Evolutionary conservation across 1,284 basidiomycete genomes (phyloP).

Genomic region (Trichosporon coremiiforme): DNA sequence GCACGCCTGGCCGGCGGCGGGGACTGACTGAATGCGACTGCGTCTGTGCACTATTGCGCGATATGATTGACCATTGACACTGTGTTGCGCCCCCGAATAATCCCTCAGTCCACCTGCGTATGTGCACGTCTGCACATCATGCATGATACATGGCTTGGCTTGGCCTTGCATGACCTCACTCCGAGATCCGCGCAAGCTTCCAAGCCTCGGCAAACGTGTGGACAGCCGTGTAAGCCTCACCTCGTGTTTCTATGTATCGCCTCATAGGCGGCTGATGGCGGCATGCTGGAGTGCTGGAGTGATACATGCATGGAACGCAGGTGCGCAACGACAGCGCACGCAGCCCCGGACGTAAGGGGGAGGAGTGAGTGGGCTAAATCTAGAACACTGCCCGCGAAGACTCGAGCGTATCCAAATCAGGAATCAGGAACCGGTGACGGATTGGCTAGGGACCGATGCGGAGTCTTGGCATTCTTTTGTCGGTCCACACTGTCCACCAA

Average conservation of each 20-base stretch:
- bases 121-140: too few relatives aligned
- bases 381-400: conserved; percentile 3
- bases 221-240: too few relatives aligned
- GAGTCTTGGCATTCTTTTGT: conserved; percentile 17
- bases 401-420: conserved; percentile 5
- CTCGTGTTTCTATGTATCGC: neutral
- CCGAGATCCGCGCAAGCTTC: neutral
- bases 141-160: too few relatives aligned
- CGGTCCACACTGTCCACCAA: neutral
- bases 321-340: too few relatives aligned
- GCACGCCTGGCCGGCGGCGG: too few relatives aligned
- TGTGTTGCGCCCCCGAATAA: neutral
- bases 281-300: neutral
- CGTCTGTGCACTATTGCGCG: neutral
- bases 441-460: conserved; percentile 1
- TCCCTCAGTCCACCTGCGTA: neutral
- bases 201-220: neutral
- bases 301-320: neutral
- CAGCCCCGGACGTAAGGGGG: neutral
- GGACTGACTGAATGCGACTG: neutral
- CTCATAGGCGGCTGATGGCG: too few relatives aligned
- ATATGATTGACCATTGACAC: neutral
- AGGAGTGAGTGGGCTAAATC: neutral
- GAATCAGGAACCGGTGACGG: conserved; percentile 12
- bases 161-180: neutral